Evolutionary conservation across 2,329 filamentous ascomycete species (phyloP), one percentile per base, ranked within the genome.

Genomic region (Cryphonectria japonica): DNA sequence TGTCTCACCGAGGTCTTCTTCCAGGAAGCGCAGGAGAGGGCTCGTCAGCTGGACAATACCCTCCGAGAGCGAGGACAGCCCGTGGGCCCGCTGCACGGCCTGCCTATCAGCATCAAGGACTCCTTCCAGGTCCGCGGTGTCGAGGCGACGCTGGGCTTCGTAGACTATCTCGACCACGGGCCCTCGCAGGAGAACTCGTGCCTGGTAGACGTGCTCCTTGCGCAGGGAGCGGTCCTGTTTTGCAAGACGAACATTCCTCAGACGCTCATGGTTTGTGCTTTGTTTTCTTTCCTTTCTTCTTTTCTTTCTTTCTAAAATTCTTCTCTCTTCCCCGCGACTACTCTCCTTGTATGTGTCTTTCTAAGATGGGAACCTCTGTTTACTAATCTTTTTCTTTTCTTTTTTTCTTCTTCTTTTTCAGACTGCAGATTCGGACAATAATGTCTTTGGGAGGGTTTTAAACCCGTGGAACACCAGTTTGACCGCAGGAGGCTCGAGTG

Each of bases 161-260:
- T 73, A 22, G 67, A 65, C 6, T 72, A 73, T 46, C 72, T 73
- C 39, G 70, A 63, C 52, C 46, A 70, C 32, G 69, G 67, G 2
- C 67, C 70, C 19, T 72, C 71, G 19, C 62, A 65, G 62, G 71
- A 74, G 64, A 71, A 72, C 63, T 73, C 71, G 3, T 66, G 70
- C 29, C 62, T 74, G 37, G 72, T 74, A 1, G 66, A 73, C n/a
- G 71, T 73, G 11, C 64, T 75, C 13, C 69, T 74, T 7, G 59
- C 29, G 19, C 62, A 73, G 26, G 74, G 74, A 0, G 74, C 74
- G 13, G 72, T 75, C 6, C 61, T 74, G 22, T 74, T 72, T 37
- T 73, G 71, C 69, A 75, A 75, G 64, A 74, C 74, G 3, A 72
- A 72, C 34, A 66, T 73, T 9, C 73, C 74, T 1, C 74, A 75